Conservation (phyloP, 345 rosid genomes). For the Euphorbia lathyris region DNA sequence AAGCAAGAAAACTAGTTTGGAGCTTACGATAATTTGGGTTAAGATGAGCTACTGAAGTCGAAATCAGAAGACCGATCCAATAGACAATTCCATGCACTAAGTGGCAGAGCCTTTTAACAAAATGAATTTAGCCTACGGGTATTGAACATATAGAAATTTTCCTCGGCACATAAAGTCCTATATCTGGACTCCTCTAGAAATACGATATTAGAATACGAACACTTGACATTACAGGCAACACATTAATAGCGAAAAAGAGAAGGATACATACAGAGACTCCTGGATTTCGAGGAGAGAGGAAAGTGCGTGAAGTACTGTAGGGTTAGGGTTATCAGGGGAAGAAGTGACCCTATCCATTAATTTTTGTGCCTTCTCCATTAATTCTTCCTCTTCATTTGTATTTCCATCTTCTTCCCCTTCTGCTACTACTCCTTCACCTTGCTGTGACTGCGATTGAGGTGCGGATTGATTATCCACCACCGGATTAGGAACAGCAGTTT, state of each 20-base stretch:
- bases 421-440: constrained; percentile 26
- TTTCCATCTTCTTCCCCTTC: constrained; percentile 39
- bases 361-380: constrained; percentile 65
- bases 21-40: too few species aligned
- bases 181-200: too few species aligned
- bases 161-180: too few species aligned
- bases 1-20: too few species aligned
- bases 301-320: constrained; percentile 70
- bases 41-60: too few species aligned
- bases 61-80: too few species aligned
- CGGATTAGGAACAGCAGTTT: not conserved
- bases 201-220: too few species aligned
- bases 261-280: constrained; percentile 59
- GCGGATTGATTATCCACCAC: not conserved
- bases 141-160: too few species aligned
- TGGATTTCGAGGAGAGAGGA: constrained; percentile 77
- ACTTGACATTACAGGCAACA: not conserved
- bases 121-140: too few species aligned
- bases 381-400: constrained; percentile 46
- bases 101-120: too few species aligned
- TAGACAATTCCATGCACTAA: too few species aligned
- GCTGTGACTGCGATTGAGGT: constrained; percentile 4
- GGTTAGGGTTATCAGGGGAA: constrained; percentile 72
- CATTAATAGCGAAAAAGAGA: not conserved
- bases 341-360: constrained; percentile 77